Conservation (phyloP, 768 basidiomycete genomes). For the Cystobasidium tubakii region DNA sequence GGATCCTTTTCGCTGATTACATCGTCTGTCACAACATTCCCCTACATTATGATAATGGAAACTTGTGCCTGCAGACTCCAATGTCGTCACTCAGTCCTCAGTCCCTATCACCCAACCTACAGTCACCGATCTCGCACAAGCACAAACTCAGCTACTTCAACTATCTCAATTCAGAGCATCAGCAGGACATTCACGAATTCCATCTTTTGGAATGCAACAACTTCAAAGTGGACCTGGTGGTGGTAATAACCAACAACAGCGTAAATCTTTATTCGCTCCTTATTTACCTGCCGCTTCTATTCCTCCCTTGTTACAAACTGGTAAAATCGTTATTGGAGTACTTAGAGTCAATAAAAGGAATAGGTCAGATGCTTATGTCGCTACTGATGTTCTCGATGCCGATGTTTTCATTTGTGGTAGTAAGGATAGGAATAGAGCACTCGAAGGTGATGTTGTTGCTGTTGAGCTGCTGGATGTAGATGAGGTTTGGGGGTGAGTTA, state of each 20-base stretch:
- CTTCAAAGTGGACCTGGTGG: slow-evolving; percentile 66
- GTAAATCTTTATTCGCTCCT: slow-evolving; percentile 96
- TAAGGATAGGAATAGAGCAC: slow-evolving; percentile 93
- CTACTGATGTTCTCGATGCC: slow-evolving; percentile 94
- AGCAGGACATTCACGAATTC: slow-evolving; percentile 45
- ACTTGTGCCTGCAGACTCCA: slow-evolving; percentile 25
- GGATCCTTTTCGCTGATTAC: no score
- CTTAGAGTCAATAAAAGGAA: slow-evolving; percentile 57
- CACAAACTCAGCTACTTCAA: slow-evolving; percentile 92
- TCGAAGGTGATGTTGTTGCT: slow-evolving; percentile 97
- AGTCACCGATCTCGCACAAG: slow-evolving; percentile 78
- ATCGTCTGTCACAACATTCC: no score
- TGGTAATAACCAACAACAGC: slow-evolving; percentile 72
- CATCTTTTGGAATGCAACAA: slow-evolving; percentile 57
- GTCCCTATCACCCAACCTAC: slow-evolving; percentile 22
- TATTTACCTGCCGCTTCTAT: slow-evolving; percentile 93
- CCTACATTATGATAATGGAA: not conserved
- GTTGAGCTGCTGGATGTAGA: slow-evolving; percentile 96
- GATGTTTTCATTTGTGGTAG: slow-evolving; percentile 90
- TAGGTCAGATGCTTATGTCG: slow-evolving; percentile 92
- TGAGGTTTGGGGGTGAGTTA: slow-evolving; percentile 64
- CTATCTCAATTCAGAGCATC: slow-evolving; percentile 71
- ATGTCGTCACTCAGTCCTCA: slow-evolving; percentile 25
- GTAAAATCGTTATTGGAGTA: slow-evolving; percentile 95
- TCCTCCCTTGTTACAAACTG: slow-evolving; percentile 89